Conservation (phyloP, 164 flowering plant genomes). For the Berberis thunbergii region DNA sequence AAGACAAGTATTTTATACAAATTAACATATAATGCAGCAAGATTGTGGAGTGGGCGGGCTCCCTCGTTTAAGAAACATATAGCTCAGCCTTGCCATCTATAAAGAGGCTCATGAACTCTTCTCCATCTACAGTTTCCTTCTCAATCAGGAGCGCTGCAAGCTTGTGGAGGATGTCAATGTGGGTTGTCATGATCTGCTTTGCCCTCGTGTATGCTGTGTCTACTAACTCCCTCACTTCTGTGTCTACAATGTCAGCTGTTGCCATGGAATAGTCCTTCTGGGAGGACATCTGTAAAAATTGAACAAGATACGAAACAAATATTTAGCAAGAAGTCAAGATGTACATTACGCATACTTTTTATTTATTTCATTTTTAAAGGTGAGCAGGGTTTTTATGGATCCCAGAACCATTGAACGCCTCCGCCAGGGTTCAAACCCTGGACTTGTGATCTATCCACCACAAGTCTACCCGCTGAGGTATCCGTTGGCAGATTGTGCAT, state of each 20-base stretch:
- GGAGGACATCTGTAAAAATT: constrained; percentile 67
- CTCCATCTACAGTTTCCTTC: constrained; percentile 95
- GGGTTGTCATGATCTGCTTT: constrained; percentile 61
- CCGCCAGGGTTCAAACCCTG: too few relatives aligned
- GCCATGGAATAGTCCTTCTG: constrained; percentile 98
- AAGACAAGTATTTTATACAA: constrained; percentile 1
- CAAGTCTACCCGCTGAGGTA: too few relatives aligned
- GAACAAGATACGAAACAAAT: background rate
- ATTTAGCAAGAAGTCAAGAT: background rate
- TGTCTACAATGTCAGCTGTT: constrained; percentile 91
- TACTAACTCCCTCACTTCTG: constrained; percentile 85
- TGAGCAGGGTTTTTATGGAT: too few relatives aligned
- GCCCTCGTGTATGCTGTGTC: constrained; percentile 80
- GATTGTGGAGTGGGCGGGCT: background rate
- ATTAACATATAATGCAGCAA: constrained; percentile 10
- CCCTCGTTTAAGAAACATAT: constrained; percentile 34
- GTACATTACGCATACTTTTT: too few relatives aligned
- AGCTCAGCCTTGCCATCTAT: constrained; percentile 92
- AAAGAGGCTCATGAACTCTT: constrained; percentile 96
- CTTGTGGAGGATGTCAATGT: constrained; percentile 88
- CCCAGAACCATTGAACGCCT: too few relatives aligned
- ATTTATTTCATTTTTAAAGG: too few relatives aligned
- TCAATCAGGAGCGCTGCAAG: constrained; percentile 90
- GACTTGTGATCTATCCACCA: too few relatives aligned
- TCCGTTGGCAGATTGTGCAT: background rate